Evolutionary conservation across 2,329 filamentous ascomycete species (phyloP).

Genomic region (Fusarium dlaminii): DNA sequence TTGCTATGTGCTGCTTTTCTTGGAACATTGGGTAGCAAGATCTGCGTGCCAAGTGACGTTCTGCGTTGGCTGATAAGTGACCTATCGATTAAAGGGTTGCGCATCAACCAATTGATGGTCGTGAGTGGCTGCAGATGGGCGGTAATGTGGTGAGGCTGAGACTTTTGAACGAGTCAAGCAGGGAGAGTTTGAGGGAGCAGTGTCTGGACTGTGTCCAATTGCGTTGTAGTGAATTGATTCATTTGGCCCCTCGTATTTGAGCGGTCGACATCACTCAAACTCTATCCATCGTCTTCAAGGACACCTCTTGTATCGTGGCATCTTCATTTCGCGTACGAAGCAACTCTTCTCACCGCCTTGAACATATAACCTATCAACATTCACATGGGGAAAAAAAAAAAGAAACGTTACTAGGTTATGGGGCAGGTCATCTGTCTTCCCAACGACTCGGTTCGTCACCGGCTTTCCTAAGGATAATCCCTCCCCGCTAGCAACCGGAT

Average conservation of each 20-base stretch:
- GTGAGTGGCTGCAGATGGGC: background rate
- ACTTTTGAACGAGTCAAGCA: constrained; percentile 14
- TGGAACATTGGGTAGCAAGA: background rate
- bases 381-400: background rate
- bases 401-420: background rate
- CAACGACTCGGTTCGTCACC: background rate
- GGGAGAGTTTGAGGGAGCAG: background rate
- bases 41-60: constrained; percentile 4
- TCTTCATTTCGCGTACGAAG: background rate
- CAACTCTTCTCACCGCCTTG: background rate
- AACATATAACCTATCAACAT: no score
- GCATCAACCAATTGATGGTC: background rate
- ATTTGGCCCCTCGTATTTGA: background rate
- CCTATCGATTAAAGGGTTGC: background rate
- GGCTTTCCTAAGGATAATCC: background rate
- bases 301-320: background rate
- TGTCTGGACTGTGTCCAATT: background rate
- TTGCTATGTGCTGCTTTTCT: background rate
- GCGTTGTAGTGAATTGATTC: background rate
- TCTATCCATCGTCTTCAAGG: background rate
- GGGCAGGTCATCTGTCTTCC: background rate
- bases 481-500: background rate
- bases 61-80: background rate
- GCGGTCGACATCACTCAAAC: background rate
- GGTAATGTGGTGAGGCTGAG: constrained; percentile 12